Percentiles rank a stretch among this genome's conserved stretches.
These are phyloP conservation scores for Saturnispora kantuleensis DNA, from an alignment of 805 yeast genomes.

Conservation along the genomic window DNA sequence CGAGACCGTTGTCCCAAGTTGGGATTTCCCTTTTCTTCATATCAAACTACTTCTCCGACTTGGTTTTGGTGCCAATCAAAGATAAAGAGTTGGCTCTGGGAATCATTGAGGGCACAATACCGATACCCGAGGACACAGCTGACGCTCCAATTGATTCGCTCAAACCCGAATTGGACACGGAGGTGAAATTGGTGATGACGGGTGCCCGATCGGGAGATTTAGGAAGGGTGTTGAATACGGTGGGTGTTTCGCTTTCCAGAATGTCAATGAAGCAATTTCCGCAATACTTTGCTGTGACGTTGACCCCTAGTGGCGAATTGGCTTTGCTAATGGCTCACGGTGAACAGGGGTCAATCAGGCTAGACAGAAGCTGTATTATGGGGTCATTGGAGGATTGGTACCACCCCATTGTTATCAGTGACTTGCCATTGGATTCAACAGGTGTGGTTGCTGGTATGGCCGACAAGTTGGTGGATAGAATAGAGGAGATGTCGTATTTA, in stretches of 20 bases:
- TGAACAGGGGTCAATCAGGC: constrained; percentile 31
- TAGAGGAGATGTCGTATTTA: constrained; percentile 46
- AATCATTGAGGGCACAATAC: constrained; percentile 28
- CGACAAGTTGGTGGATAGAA: constrained; percentile 28
- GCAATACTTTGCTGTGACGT: constrained; percentile 41
- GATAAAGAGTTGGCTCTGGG: constrained; percentile 35
- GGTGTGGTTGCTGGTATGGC: constrained; percentile 65
- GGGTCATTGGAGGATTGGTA: constrained; percentile 50
- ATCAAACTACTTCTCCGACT: constrained; percentile 54
- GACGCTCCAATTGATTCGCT: constrained; percentile 18
- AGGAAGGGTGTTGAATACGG: constrained; percentile 31
- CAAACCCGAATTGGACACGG: constrained; percentile 34
- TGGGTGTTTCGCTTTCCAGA: constrained; percentile 29
- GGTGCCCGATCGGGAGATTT: constrained; percentile 49
- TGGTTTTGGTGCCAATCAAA: constrained; percentile 45
- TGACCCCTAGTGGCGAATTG: constrained; percentile 42
- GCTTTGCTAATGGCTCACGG: constrained; percentile 37
- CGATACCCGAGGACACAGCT: too few relatives aligned
- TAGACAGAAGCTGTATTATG: constrained; percentile 32
- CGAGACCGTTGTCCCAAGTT: constrained; percentile 48
- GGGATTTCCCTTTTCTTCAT: constrained; percentile 51
- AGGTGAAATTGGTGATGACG: constrained; percentile 37
- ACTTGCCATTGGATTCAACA: constrained; percentile 47
- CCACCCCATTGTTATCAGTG: constrained; percentile 42
- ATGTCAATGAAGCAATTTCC: constrained; percentile 22